Conservation (phyloP, 495 filamentous ascomycete species). For the Parachaetomium inaequale region DNA sequence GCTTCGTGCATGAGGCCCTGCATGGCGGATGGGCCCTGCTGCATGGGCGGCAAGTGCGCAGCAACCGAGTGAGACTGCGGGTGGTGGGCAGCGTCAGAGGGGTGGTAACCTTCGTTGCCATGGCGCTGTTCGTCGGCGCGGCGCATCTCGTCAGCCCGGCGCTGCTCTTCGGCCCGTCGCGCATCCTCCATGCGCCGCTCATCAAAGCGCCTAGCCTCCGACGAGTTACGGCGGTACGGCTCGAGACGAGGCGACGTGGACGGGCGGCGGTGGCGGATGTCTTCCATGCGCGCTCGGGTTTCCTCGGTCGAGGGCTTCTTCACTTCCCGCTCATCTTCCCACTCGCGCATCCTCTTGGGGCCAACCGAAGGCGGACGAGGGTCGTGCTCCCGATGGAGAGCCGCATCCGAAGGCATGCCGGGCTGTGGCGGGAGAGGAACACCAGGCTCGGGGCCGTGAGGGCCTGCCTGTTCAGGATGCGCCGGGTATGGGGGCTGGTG, state of each 20-base stretch:
- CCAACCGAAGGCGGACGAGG: conserved; percentile 68
- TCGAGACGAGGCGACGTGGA: conserved; percentile 64
- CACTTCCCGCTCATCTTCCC: conserved; percentile 75
- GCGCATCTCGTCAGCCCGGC: conserved; percentile 47
- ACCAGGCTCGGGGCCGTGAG: conserved; percentile 69
- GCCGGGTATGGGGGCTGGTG: conserved; percentile 71
- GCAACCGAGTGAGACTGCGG: conserved; percentile 64
- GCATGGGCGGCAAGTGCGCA: conserved; percentile 65
- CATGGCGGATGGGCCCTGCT: conserved; percentile 57
- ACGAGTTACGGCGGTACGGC: conserved; percentile 69
- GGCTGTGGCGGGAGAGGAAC: conserved; percentile 69
- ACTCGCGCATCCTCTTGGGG: conserved; percentile 82
- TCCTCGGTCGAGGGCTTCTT: conserved; percentile 92
- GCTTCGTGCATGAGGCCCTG: conserved; percentile 54
- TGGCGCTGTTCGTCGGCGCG: conserved; percentile 60
- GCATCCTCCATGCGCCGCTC: conserved; percentile 45
- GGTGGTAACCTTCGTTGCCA: conserved; percentile 74
- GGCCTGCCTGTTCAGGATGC: conserved; percentile 56
- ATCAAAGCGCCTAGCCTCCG: conserved; percentile 64
- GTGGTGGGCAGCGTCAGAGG: conserved; percentile 87
- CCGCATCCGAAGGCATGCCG: conserved; percentile 68
- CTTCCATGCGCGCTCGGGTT: conserved; percentile 77
- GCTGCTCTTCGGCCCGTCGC: conserved; percentile 48
- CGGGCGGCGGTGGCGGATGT: conserved; percentile 71
- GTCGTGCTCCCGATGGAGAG: conserved; percentile 67